These are phyloP conservation scores for Fusarium sp. DNA, from an alignment of 2,329 filamentous ascomycete genomes.

Conservation along the genomic window DNA sequence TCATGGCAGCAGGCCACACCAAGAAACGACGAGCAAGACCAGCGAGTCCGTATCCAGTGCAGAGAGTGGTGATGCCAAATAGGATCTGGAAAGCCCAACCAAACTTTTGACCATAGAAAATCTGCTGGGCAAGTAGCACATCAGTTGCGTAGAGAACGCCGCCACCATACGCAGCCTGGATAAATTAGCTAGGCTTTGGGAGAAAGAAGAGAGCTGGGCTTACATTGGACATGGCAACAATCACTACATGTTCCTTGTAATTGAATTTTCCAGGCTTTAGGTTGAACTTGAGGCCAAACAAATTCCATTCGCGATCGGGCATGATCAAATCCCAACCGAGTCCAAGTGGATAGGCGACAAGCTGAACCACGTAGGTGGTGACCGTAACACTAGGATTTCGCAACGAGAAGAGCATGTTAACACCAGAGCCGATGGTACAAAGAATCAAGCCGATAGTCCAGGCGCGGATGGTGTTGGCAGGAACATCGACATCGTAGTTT, in stretches of 20 bases:
- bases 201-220: conserved; percentile 41
- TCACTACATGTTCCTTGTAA: conserved; percentile 70
- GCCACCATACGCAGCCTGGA: conserved; percentile 67
- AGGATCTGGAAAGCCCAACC: conserved; percentile 66
- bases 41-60: conserved; percentile 68
- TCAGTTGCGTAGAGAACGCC: conserved; percentile 67
- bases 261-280: conserved; percentile 69
- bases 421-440: conserved; percentile 69
- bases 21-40: conserved; percentile 65
- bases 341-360: conserved; percentile 70
- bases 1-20: conserved; percentile 66
- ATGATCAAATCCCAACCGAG: conserved; percentile 65
- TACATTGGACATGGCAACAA: conserved; percentile 73
- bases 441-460: conserved; percentile 72
- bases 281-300: conserved; percentile 66
- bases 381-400: conserved; percentile 69
- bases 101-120: conserved; percentile 68
- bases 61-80: conserved; percentile 64
- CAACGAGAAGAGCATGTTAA: conserved; percentile 71
- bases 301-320: conserved; percentile 62
- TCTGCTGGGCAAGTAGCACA: conserved; percentile 60
- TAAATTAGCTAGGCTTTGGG: conserved; percentile 27
- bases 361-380: conserved; percentile 71
- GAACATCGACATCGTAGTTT: conserved; percentile 72
- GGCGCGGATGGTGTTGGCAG: conserved; percentile 72